Evolutionary conservation across 2,329 filamentous ascomycete genomes (phyloP).

Genomic region (Aspergillus pseudotamarii): DNA sequence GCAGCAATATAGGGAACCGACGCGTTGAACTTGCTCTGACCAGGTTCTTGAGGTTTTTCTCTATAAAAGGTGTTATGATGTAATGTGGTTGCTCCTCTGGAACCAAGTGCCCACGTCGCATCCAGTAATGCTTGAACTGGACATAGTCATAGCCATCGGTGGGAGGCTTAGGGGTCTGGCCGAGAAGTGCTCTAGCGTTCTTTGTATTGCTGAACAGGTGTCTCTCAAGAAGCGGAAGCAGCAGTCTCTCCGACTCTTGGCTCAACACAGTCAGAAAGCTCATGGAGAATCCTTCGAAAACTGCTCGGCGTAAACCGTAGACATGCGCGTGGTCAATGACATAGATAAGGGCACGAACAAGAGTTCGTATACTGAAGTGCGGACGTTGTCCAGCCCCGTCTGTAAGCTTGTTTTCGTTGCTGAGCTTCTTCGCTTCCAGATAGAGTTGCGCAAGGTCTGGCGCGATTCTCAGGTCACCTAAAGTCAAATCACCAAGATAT

Average conservation of each 20-base stretch:
- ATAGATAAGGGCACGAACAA: constrained; percentile 88
- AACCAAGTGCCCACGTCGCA: constrained; percentile 71
- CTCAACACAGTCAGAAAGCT: constrained; percentile 91
- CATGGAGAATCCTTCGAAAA: constrained; percentile 98
- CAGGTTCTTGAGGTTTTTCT: constrained; percentile 90
- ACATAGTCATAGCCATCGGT: constrained; percentile 77
- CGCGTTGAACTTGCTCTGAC: constrained; percentile 91
- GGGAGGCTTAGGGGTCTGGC: constrained; percentile 76
- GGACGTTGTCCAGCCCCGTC: constrained; percentile 95
- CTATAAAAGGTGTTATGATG: constrained; percentile 94
- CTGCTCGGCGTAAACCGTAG: constrained; percentile 80
- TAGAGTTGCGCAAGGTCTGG: constrained; percentile 86
- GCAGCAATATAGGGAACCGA: constrained; percentile 89
- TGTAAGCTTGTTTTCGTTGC: constrained; percentile 80
- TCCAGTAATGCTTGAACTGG: constrained; percentile 87
- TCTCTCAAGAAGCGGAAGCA: constrained; percentile 78
- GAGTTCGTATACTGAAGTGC: constrained; percentile 92
- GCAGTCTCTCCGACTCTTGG: constrained; percentile 74
- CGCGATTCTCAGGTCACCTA: constrained; percentile 71
- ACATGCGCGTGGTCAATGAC: constrained; percentile 80
- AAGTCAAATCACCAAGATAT: constrained; percentile 74
- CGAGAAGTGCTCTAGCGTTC: constrained; percentile 72
- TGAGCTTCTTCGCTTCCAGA: constrained; percentile 79
- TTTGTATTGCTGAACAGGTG: constrained; percentile 73
- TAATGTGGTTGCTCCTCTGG: constrained; percentile 81